phyloP scores from a whole-genome alignment of 768 basidiomycete species.

The Hypsizygus marmoreus region DNA sequence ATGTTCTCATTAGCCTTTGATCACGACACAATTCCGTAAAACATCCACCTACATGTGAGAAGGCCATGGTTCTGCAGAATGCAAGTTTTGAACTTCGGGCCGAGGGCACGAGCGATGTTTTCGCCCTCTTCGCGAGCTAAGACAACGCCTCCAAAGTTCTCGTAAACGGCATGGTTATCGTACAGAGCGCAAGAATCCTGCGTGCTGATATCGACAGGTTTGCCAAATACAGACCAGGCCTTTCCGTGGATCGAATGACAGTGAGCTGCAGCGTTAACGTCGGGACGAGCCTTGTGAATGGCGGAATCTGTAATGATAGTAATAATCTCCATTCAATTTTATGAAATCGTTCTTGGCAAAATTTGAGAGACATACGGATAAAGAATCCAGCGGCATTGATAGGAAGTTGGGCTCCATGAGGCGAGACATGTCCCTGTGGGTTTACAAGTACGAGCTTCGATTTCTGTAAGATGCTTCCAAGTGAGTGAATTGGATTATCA shows the following conservation, averaged over 20 bases:
- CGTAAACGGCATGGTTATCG: conserved; percentile 44
- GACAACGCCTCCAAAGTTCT: too few relatives aligned
- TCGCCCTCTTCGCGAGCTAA: conserved; percentile 49
- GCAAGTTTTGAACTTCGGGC: conserved; percentile 40
- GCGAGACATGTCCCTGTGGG: conserved; percentile 25
- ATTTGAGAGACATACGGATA: conserved; percentile 20
- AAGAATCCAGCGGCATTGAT: conserved; percentile 29
- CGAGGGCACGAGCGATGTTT: conserved; percentile 45
- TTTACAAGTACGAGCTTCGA: conserved; percentile 29
- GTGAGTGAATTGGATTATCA: background rate
- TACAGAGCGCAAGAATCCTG: conserved; percentile 49
- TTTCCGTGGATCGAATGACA: conserved; percentile 52
- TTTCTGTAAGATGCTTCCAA: conserved; percentile 12
- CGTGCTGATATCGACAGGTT: conserved; percentile 41
- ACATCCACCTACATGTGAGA: conserved; percentile 26
- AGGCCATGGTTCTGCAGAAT: conserved; percentile 49
- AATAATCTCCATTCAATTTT: too few relatives aligned
- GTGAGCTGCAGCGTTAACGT: conserved; percentile 49
- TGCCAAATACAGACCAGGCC: conserved; percentile 49
- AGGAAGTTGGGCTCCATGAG: conserved; percentile 28
- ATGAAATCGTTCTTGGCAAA: background rate
- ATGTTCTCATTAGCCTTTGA: background rate
- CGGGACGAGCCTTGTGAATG: conserved; percentile 49
- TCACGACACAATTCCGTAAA: background rate
- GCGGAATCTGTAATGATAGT: conserved; percentile 33